A percentile compares a stretch with the other conserved stretches of the same genome.
Evolutionary conservation across 495 filamentous ascomycete species (phyloP).

Genomic region (Friedmanniomyces simplex): DNA sequence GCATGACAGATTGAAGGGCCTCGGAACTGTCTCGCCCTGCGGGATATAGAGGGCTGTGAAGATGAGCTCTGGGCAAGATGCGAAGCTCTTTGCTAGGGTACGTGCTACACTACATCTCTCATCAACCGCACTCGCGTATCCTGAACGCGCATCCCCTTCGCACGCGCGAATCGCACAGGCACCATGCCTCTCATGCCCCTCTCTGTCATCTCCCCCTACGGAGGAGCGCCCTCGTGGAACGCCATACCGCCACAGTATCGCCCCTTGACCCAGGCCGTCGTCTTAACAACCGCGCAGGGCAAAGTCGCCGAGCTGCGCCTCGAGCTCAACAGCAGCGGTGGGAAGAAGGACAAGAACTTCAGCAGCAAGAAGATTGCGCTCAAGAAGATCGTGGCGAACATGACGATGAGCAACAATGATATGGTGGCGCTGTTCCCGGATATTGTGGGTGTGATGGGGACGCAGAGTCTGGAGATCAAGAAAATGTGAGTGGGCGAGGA

Average conservation of each 20-base stretch:
- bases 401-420: conserved; percentile 99
- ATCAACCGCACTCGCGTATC: too few relatives aligned
- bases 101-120: conserved; percentile 34
- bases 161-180: neutral
- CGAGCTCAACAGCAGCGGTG: conserved; percentile 84
- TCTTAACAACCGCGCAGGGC: conserved; percentile 53
- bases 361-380: conserved; percentile 95
- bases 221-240: neutral
- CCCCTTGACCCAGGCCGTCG: neutral
- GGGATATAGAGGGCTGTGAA: conserved; percentile 23
- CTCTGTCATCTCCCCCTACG: neutral
- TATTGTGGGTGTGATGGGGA: conserved; percentile 86
- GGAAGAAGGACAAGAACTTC: conserved; percentile 98
- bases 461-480: conserved; percentile 94
- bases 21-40: neutral
- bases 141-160: too few relatives aligned
- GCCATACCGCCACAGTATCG: neutral
- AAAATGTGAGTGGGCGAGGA: conserved; percentile 66
- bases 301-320: conserved; percentile 96
- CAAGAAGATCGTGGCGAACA: conserved; percentile 99
- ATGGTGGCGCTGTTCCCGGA: conserved; percentile 97
- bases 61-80: conserved; percentile 85
- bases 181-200: neutral
- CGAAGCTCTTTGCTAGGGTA: conserved; percentile 99
- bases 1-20: neutral